Evolutionary conservation across 2,329 filamentous ascomycete species (phyloP).

Genomic region (Aspergillus udagawae): DNA sequence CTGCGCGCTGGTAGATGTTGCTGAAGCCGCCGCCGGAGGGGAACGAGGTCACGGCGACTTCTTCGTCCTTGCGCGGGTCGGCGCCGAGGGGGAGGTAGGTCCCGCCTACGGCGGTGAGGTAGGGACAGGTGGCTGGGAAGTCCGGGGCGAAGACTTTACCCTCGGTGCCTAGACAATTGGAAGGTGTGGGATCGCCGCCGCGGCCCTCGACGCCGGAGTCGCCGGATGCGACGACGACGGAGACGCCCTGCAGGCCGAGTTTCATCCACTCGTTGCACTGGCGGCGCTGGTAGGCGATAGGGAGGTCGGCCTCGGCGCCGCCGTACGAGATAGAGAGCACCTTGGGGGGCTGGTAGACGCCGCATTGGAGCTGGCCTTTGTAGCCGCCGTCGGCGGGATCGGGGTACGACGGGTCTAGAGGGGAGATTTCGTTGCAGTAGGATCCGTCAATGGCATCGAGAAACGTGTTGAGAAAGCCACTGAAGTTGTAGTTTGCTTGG

Average conservation of each 20-base stretch:
- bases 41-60: slow-evolving; percentile 36
- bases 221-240: slow-evolving; percentile 45
- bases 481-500: slow-evolving; percentile 34
- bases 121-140: slow-evolving; percentile 34
- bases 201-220: slow-evolving; percentile 42
- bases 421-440: slow-evolving; percentile 44
- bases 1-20: slow-evolving; percentile 38
- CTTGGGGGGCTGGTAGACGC: slow-evolving; percentile 37
- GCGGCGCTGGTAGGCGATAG: slow-evolving; percentile 33
- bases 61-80: slow-evolving; percentile 26
- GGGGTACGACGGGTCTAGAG: slow-evolving; percentile 43
- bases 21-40: slow-evolving; percentile 42
- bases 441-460: slow-evolving; percentile 48
- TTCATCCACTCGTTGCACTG: slow-evolving; percentile 47
- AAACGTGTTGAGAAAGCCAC: slow-evolving; percentile 46
- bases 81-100: slow-evolving; percentile 34
- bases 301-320: slow-evolving; percentile 29
- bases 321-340: slow-evolving; percentile 37
- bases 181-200: slow-evolving; percentile 23
- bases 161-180: slow-evolving; percentile 26
- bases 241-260: slow-evolving; percentile 47
- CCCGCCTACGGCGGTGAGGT: slow-evolving; percentile 36
- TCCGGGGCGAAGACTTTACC: slow-evolving; percentile 35
- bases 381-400: slow-evolving; percentile 37
- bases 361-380: slow-evolving; percentile 41